These are phyloP conservation scores for Arabidopsis suecica DNA, from an alignment of 345 rosid genomes.

Conservation along the genomic window DNA sequence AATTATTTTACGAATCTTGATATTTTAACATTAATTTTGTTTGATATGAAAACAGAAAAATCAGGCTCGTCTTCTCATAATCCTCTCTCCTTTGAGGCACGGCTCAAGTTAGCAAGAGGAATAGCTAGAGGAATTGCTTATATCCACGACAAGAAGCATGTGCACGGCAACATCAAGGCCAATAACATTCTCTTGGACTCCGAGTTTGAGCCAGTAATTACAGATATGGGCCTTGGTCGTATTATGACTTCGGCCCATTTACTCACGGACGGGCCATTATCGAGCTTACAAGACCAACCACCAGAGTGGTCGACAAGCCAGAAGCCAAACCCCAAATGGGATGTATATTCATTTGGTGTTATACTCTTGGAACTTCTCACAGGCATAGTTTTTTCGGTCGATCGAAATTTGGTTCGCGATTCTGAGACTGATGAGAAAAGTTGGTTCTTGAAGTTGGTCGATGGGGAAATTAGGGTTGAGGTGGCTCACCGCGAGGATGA, in stretches of 20 bases:
- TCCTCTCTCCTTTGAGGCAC: constrained; percentile 55
- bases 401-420: constrained; percentile 50
- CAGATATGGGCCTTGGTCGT: constrained; percentile 68
- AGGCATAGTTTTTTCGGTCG: constrained; percentile 47
- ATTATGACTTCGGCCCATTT: constrained; percentile 36
- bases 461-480: constrained; percentile 56
- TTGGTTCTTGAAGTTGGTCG: constrained; percentile 60
- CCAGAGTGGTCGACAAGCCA: constrained; percentile 63
- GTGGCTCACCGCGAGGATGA: constrained; percentile 61
- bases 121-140: constrained; percentile 75
- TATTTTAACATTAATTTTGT: not conserved
- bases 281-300: constrained; percentile 49
- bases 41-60: constrained; percentile 38
- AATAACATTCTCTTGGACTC: constrained; percentile 69
- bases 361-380: constrained; percentile 76
- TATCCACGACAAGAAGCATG: constrained; percentile 78
- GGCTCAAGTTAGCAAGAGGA: constrained; percentile 86
- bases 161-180: constrained; percentile 81
- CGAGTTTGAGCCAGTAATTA: constrained; percentile 69
- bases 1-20: not conserved
- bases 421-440: constrained; percentile 51
- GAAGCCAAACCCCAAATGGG: constrained; percentile 77
- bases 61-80: constrained; percentile 48
- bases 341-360: constrained; percentile 75
- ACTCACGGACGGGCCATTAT: constrained; percentile 18